Base-by-base conservation (phyloP, 2,329 filamentous ascomycete genomes). In the Cladosporium sp. region DNA sequence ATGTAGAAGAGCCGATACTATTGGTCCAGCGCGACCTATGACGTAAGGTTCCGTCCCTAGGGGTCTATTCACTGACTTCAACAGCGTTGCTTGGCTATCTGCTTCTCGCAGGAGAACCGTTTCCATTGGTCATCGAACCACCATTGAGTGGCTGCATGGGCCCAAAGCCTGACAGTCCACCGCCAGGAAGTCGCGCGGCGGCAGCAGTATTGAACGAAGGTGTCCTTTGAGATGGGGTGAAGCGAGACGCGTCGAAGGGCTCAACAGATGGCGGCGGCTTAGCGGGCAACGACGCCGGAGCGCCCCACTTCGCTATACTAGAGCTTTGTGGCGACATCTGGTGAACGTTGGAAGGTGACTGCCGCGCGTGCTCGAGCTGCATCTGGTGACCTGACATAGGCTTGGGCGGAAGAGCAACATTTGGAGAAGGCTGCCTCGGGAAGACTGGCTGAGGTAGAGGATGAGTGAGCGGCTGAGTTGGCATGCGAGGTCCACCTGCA, bases 301-400 rank as follows among this genome's bases (percentile, higher is more conserved):
- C 83, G 32, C 84, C 84, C 75, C 83, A 86, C 69, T 85, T 85
- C n/a, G 84, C 82, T 62, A 86, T 83, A 69, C 81, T 82, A 71
- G 60, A 63, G 49, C 54, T 63, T 26, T 63, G 60, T 18, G 60
- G 60, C 26, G 60, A 63, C 60, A 56, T 43, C 26, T 63, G 60
- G 25, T 71, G 68, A 30, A 69, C 65, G 70, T 68, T 36, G 69
- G 73, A 66, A 56, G 67, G 62, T 51, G 66, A 65, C 58, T 66
- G 25, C 71, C 70, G 64, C 73, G 76, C 72, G 75, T 75, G 56
- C 13, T 60, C 60, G 26, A 51, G 26, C 28, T 36, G 46, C 56
- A 58, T 57, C 49, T 53, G 66, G 28, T 58, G 32, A n/a, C 39
- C 36, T 7, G 48, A 43, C 21, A 58, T 51, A 13, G 74, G 74